These are phyloP conservation scores for Steccherinum ochraceum DNA, from an alignment of 768 basidiomycete genomes.

Conservation along the genomic window DNA sequence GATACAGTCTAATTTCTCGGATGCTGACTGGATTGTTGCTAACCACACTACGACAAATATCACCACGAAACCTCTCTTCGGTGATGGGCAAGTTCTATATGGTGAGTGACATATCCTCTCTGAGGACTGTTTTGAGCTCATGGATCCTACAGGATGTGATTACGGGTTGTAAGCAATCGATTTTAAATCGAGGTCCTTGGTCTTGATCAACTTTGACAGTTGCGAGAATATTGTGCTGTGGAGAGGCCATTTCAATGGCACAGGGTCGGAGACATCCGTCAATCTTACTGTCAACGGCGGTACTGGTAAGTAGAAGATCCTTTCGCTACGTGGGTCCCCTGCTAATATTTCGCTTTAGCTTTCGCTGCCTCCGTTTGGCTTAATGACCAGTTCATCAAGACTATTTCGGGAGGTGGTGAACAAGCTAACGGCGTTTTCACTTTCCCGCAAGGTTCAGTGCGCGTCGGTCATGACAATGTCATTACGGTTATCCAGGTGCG, in stretches of 20 bases:
- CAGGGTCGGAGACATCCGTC: constrained; percentile 52
- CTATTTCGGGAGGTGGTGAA: constrained; percentile 54
- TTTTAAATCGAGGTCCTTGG: not conserved
- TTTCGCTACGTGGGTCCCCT: not conserved
- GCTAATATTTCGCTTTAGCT: constrained; percentile 31
- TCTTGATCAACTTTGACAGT: constrained; percentile 32
- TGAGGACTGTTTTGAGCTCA: not conserved
- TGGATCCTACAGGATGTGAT: constrained; percentile 47
- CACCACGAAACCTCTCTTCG: constrained; percentile 61
- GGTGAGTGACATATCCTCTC: constrained; percentile 20
- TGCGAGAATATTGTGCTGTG: constrained; percentile 80
- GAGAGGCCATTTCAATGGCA: constrained; percentile 73
- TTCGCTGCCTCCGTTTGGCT: constrained; percentile 83
- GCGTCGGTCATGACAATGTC: constrained; percentile 55
- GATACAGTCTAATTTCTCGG: constrained; percentile 48
- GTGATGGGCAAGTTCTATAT: constrained; percentile 73
- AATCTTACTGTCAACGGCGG: constrained; percentile 81
- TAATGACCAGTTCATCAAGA: constrained; percentile 64
- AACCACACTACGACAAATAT: constrained; percentile 72
- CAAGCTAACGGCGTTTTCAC: constrained; percentile 56
- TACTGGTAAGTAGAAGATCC: constrained; percentile 38
- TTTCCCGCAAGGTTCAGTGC: constrained; percentile 53
- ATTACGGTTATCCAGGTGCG: constrained; percentile 70
- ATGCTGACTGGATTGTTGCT: constrained; percentile 58
- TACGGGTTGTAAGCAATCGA: constrained; percentile 74